A percentile compares a stretch with the other conserved stretches of the same genome.
Evolutionary conservation across 2,329 filamentous ascomycete genomes (phyloP).

Genomic region (Diplodia mutila): DNA sequence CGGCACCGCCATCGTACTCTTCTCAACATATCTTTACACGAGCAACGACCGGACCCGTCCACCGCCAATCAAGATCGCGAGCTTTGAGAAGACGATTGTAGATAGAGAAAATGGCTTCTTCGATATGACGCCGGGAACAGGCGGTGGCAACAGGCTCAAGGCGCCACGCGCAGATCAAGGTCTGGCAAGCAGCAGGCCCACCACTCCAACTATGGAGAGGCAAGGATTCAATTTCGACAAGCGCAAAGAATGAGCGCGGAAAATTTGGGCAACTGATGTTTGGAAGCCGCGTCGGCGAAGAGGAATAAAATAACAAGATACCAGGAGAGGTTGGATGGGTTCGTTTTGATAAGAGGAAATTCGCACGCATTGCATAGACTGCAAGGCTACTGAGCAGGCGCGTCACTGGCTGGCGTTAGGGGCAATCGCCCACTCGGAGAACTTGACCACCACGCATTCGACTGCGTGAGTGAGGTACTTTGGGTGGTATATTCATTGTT

Average conservation of each 20-base stretch:
- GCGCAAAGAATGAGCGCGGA: slow-evolving; percentile 18
- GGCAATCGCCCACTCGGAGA: neutral
- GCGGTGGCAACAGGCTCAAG: slow-evolving; percentile 9
- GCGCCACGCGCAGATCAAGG: slow-evolving; percentile 8
- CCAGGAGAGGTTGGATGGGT: neutral
- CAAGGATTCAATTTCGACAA: slow-evolving; percentile 23
- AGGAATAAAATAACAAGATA: neutral
- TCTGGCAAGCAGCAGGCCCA: slow-evolving; percentile 30
- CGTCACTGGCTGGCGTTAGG: slow-evolving; percentile 21
- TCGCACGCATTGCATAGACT: neutral
- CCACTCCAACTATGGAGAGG: slow-evolving; percentile 31
- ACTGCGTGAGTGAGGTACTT: neutral
- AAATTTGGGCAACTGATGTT: neutral
- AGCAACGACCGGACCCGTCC: slow-evolving; percentile 62
- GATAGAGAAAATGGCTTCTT: slow-evolving; percentile 44
- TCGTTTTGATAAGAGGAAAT: neutral
- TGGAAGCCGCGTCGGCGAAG: neutral
- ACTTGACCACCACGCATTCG: neutral
- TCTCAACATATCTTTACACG: slow-evolving; percentile 84
- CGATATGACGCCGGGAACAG: slow-evolving; percentile 28
- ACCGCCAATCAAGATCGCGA: slow-evolving; percentile 69
- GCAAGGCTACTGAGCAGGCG: neutral
- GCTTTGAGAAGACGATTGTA: slow-evolving; percentile 74
- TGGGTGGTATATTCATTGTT: neutral
- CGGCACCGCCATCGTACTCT: slow-evolving; percentile 77